These are phyloP conservation scores for Phallus indusiatus DNA, from an alignment of 768 basidiomycete species.

Conservation along the genomic window DNA sequence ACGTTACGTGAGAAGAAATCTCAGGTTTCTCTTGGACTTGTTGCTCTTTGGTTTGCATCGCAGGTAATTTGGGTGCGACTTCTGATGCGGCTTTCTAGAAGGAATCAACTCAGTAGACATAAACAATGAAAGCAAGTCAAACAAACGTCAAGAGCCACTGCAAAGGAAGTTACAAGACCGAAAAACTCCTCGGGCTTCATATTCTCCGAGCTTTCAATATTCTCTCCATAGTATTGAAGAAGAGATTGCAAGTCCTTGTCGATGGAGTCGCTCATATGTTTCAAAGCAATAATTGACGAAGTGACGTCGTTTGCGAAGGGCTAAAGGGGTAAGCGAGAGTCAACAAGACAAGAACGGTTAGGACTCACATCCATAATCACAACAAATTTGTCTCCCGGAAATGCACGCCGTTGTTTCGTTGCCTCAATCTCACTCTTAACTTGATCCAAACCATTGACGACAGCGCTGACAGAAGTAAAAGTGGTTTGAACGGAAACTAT, in stretches of 20 bases:
- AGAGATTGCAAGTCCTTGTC: conserved; percentile 52
- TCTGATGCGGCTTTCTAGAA: conserved; percentile 63
- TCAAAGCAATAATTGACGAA: conserved; percentile 53
- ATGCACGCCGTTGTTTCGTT: conserved; percentile 24
- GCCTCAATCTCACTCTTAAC: conserved; percentile 47
- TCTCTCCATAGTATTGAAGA: conserved; percentile 71
- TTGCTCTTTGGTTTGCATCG: conserved; percentile 29
- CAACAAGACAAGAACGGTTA: not conserved
- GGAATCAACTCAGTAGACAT: too few species aligned
- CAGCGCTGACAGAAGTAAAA: conserved; percentile 45
- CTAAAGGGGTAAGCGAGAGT: conserved; percentile 22
- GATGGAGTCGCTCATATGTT: conserved; percentile 46
- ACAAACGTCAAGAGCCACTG: conserved; percentile 55
- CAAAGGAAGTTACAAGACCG: conserved; percentile 62
- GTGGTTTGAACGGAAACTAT: conserved; percentile 69
- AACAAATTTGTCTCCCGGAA: conserved; percentile 51
- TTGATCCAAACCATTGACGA: conserved; percentile 47
- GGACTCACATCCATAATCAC: conserved; percentile 55
- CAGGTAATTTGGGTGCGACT: conserved; percentile 27
- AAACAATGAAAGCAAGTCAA: too few species aligned
- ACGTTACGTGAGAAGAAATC: conserved; percentile 16
- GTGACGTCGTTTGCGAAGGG: conserved; percentile 42
- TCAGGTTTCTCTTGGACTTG: conserved; percentile 15
- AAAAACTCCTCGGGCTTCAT: conserved; percentile 82
- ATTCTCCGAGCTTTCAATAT: conserved; percentile 49